A percentile compares a stretch with the other conserved stretches of the same genome.
Conservation (phyloP, 768 basidiomycete genomes). For the Boletellus sp. region DNA sequence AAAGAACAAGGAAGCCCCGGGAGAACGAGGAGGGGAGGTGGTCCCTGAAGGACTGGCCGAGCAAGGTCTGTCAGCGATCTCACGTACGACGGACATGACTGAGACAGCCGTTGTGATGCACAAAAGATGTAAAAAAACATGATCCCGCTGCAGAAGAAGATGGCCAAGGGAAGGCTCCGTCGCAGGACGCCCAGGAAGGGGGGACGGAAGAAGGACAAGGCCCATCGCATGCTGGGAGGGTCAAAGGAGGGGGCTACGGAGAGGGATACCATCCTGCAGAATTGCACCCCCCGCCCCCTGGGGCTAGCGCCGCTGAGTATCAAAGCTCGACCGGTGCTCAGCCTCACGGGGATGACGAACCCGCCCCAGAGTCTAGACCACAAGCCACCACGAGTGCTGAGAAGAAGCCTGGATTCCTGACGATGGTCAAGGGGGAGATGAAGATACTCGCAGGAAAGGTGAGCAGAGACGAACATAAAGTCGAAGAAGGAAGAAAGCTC, state of each 20-base stretch:
- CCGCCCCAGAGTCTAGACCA: not conserved
- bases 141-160: not conserved
- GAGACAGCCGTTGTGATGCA: not conserved
- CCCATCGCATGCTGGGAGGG: not conserved
- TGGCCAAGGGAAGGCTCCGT: not conserved
- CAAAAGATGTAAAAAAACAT: not conserved
- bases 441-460: constrained; percentile 31
- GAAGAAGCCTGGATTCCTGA: constrained; percentile 28
- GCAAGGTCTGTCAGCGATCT: constrained; percentile 9
- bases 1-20: not conserved
- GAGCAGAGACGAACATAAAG: constrained; percentile 26
- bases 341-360: not conserved
- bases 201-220: not conserved
- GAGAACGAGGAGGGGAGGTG: not conserved
- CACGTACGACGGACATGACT: not conserved
- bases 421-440: constrained; percentile 33
- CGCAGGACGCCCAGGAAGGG: constrained; percentile 2
- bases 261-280: constrained; percentile 28
- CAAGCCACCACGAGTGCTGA: constrained; percentile 1
- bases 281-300: constrained; percentile 26
- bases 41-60: not conserved
- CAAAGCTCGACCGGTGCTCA: not conserved
- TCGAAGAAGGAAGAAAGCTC: constrained; percentile 28
- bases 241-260: constrained; percentile 4
- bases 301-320: constrained; percentile 15